Evolutionary conservation across 495 filamentous ascomycete species (phyloP), one percentile per base, ranked within the genome.

Genomic region (Apiosordaria backusii): DNA sequence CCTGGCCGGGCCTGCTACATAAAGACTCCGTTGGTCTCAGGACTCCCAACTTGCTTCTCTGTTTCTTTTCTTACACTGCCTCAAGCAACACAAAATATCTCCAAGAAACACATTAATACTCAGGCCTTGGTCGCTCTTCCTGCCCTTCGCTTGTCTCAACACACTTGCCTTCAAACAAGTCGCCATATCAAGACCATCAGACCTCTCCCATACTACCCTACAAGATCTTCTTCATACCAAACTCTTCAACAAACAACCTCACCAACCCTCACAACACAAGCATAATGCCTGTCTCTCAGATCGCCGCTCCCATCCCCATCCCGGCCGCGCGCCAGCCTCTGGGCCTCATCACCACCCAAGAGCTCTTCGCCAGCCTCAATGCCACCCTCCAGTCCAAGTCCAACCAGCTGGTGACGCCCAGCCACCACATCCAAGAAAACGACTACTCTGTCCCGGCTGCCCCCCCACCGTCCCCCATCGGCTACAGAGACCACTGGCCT

Each of bases 401-500:
- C 64, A 70, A 65, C 73, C 68, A 75, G 65, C 71, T 72, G n/a
- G 53, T 70, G 40, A 75, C 79, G 0, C 79, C 81, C 16, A 75
- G 76, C 65, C 80, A 76, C 70, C 67, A 74, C 62, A 82, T 82
- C 70, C 77, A 76, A 66, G 80, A 83, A 72, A 70, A 76, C 55
- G 81, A 83, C 72, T 83, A 80, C 75, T 74, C 78, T 35, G 81
- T 83, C 22, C 81, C 81, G 52, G 80, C 80, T 15, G 80, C 81
- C 1, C 81, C 81, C 21, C 81, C 81, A 26, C 81, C 81, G 6
- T 81, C 78, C 66, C 81, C 81, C 25, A 78, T 83, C 64, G 77
- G 78, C 72, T 83, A 80, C 68, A 75, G 77, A 29, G 78, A 81
- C 66, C 77, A 81, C 67, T 83, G 81, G 81, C 76, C 74, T 54